A percentile compares a stretch with the other conserved stretches of the same genome.
These are phyloP conservation scores for Mycena rosella DNA, from an alignment of 768 basidiomycete species.

Conservation along the genomic window DNA sequence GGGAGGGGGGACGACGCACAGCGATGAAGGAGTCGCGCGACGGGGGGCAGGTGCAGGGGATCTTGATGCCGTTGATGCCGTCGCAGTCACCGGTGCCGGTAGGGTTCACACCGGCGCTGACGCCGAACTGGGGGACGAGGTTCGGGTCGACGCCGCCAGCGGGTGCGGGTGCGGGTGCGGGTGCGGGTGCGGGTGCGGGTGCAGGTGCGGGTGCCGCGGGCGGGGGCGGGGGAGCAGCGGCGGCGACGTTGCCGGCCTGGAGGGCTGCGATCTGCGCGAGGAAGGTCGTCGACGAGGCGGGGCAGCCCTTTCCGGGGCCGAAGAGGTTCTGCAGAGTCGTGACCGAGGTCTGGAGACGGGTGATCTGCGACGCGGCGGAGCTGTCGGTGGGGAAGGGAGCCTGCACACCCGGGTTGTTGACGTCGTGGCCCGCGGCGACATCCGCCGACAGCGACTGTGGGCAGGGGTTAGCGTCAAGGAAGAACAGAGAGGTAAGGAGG, in stretches of 20 bases:
- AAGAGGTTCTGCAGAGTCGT: conserved; percentile 80
- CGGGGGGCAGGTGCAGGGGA: conserved; percentile 80
- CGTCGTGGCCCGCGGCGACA: conserved; percentile 70
- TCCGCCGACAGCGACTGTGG: conserved; percentile 61
- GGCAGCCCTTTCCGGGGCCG: conserved; percentile 78
- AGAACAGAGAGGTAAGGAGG: not conserved
- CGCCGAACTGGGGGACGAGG: conserved; percentile 38
- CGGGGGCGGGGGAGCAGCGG: not conserved
- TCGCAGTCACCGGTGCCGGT: conserved; percentile 64
- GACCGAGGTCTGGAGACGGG: conserved; percentile 69
- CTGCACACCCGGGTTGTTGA: conserved; percentile 72
- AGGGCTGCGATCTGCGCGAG: conserved; percentile 13
- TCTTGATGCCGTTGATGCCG: conserved; percentile 64
- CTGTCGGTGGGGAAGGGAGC: conserved; percentile 75
- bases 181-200: not conserved
- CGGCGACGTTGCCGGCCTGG: not conserved
- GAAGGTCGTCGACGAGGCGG: conserved; percentile 71
- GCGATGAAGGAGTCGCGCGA: conserved; percentile 62
- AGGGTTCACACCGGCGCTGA: conserved; percentile 18
- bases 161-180: not conserved
- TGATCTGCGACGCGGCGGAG: conserved; percentile 62
- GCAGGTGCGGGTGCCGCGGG: not conserved
- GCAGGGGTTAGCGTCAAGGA: not conserved
- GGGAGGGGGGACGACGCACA: conserved; percentile 48
- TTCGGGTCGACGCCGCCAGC: conserved; percentile 51